Evolutionary conservation across 1,284 basidiomycete species (phyloP), one percentile per base, ranked within the genome.

Genomic region (Ceratobasidium sp.): DNA sequence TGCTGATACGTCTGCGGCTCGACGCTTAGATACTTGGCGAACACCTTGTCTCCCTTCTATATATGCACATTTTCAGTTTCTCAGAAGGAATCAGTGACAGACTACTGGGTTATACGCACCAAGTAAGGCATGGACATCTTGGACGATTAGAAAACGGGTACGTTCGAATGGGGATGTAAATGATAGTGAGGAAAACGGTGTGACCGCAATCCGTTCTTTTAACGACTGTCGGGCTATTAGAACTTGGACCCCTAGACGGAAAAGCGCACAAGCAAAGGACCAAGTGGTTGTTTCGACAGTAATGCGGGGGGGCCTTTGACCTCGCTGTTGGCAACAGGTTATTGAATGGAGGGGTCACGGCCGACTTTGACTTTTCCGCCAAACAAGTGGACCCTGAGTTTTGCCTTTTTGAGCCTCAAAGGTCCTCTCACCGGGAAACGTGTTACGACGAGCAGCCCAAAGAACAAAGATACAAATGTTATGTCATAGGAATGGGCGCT

Each of bases 41-140:
- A 72, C 24, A 72, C 69, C 57, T 72, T 72, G 69, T 72, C 69
- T n/a, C 69, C 69, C 47, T 72, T 72, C 69, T 72, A 72, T 72
- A 51, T 72, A 72, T 72, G 69, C 69, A 72, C 47, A 19, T 19
- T 72, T 72, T 72, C 69, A 72, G 69, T 62, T 51, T 62, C 54
- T 22, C 44, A 0, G 60, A 59, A 33, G 22, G 19, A 1, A 2
- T 9, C 17, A 41, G 36, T 41, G 24, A 45, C 19, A 14, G n/a
- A 14, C 24, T 31, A 64, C 47, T 31, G 33, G 27, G 14, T 5
- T 24, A 14, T 31, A 33, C 69, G 45, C 17, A 72, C 69, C 44
- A 72, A 44, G 24, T 72, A 72, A 50, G 69, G 69, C 69, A 72
- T 72, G 36, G 69, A 60, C 69, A 72, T 72, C 8, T n/a, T 31